These are phyloP conservation scores for Verbascum thapsus DNA, from an alignment of 257 asterid genomes.

Conservation along the genomic window DNA sequence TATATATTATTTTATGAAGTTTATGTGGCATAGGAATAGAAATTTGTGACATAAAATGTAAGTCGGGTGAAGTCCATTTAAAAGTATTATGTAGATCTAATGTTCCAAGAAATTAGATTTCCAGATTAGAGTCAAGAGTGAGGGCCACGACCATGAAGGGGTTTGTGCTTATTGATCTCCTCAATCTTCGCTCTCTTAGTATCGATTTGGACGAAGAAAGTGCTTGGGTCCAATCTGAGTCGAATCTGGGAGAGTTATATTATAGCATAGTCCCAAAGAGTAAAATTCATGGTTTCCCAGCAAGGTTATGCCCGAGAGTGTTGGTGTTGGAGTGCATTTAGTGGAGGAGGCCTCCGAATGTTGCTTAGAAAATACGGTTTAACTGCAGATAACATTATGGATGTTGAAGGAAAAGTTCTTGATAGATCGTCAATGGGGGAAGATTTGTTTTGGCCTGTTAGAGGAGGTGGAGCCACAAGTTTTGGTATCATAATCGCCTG, in stretches of 20 bases:
- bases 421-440: conserved; percentile 62
- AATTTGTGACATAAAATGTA: too few relatives aligned
- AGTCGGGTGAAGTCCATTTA: too few relatives aligned
- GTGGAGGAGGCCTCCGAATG: conserved; percentile 64
- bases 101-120: conserved; percentile 39
- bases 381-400: conserved; percentile 49
- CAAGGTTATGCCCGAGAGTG: conserved; percentile 59
- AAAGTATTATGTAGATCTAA: too few relatives aligned
- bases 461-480: conserved; percentile 76
- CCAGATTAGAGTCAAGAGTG: conserved; percentile 51
- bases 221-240: conserved; percentile 63
- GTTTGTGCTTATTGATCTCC: conserved; percentile 45
- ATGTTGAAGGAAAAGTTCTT: conserved; percentile 40
- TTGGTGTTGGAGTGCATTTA: conserved; percentile 65
- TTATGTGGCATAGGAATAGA: too few relatives aligned
- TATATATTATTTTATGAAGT: too few relatives aligned
- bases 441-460: conserved; percentile 60
- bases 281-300: conserved; percentile 45
- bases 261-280: conserved; percentile 44
- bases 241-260: conserved; percentile 58
- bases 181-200: conserved; percentile 39
- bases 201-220: conserved; percentile 38
- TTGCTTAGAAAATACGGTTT: conserved; percentile 54
- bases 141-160: conserved; percentile 73
- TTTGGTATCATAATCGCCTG: conserved; percentile 56